Evolutionary conservation across 306 rosid genomes (phyloP).

Genomic region (Medicago ruthenica): DNA sequence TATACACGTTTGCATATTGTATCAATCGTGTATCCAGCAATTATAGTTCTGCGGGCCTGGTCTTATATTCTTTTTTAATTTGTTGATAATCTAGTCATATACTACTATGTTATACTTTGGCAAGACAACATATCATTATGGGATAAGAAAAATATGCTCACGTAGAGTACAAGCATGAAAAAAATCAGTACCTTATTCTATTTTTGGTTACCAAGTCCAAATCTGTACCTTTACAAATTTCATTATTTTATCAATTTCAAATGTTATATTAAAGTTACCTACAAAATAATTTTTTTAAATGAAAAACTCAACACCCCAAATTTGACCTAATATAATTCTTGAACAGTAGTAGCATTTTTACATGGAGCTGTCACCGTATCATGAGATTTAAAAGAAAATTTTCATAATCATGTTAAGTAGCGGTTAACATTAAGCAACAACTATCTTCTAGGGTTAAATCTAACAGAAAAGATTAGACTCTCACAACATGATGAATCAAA

Average conservation of each 20-base stretch:
- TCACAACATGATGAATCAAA: too few species aligned
- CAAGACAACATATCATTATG: constrained; percentile 34
- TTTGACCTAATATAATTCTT: neutral
- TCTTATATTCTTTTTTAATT: neutral
- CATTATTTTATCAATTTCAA: neutral
- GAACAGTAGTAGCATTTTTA: neutral
- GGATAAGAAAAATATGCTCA: constrained; percentile 35
- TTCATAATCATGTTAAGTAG: too few species aligned
- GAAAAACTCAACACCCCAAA: neutral
- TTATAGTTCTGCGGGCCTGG: constrained; percentile 21
- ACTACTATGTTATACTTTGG: neutral
- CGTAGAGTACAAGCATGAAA: constrained; percentile 35
- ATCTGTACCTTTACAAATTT: neutral
- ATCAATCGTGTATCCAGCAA: neutral
- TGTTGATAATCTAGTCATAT: neutral
- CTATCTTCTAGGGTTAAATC: too few species aligned
- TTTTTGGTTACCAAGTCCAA: neutral
- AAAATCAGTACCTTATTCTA: neutral
- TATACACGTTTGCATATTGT: too few species aligned
- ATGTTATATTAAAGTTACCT: neutral
- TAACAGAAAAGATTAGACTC: too few species aligned
- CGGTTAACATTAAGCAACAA: too few species aligned
- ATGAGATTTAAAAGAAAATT: too few species aligned
- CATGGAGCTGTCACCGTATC: neutral
- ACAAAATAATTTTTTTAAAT: neutral